Evolutionary conservation across 208 protist species (phyloP).

Genomic region (Trypanosoma rangeli): DNA sequence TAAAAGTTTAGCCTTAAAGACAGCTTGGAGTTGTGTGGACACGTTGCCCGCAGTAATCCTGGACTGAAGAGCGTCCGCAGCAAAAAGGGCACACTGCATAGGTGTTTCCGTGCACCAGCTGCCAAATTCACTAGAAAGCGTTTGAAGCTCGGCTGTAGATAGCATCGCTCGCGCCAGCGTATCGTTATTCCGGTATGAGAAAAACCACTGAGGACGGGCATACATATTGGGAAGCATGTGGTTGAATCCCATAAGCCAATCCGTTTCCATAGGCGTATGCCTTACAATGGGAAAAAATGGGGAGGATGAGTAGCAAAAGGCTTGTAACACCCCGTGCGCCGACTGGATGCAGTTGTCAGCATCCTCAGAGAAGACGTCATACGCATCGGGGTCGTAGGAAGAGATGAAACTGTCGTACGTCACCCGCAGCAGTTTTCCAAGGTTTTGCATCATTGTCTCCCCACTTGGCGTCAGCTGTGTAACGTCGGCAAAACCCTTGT

Average conservation of each 20-base stretch:
- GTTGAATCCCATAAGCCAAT: slow-evolving; percentile 32
- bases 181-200: slow-evolving; percentile 28
- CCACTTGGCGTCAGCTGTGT: slow-evolving; percentile 29
- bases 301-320: slow-evolving; percentile 18
- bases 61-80: slow-evolving; percentile 25
- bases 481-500: slow-evolving; percentile 19
- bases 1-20: slow-evolving; percentile 25
- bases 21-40: slow-evolving; percentile 1
- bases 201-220: slow-evolving; percentile 19
- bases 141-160: slow-evolving; percentile 7
- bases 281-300: slow-evolving; percentile 22
- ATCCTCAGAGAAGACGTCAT: slow-evolving; percentile 13
- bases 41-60: slow-evolving; percentile 18
- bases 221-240: slow-evolving; percentile 26
- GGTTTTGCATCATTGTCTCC: slow-evolving; percentile 27
- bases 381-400: slow-evolving; percentile 3
- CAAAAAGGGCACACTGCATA: slow-evolving; percentile 33
- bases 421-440: slow-evolving; percentile 19
- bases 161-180: slow-evolving; percentile 18
- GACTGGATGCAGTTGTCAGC: slow-evolving; percentile 28
- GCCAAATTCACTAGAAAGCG: slow-evolving; percentile 25
- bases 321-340: slow-evolving; percentile 13
- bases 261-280: slow-evolving; percentile 10
- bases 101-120: slow-evolving; percentile 23
- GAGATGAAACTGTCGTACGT: slow-evolving; percentile 18